Evolutionary conservation across 805 yeast genomes (phyloP).

Genomic region (Candida anglica): DNA sequence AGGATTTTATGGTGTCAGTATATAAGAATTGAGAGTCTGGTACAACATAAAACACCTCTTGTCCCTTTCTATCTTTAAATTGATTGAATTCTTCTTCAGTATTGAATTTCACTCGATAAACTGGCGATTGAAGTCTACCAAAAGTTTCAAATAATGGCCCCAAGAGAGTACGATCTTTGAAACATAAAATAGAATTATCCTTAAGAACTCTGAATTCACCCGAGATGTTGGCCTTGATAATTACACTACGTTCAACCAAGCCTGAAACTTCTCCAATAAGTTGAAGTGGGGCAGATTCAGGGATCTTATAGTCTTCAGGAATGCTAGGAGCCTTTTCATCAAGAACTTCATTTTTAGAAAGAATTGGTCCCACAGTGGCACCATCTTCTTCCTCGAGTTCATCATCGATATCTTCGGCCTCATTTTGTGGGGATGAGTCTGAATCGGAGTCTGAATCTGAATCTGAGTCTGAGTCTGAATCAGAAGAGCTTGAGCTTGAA

Average conservation of each 20-base stretch:
- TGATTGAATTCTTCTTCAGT: conserved; percentile 44
- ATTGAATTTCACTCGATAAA: conserved; percentile 70
- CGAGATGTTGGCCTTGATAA: conserved; percentile 67
- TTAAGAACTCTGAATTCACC: conserved; percentile 83
- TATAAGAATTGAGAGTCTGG: conserved; percentile 75
- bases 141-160: conserved; percentile 87
- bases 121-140: conserved; percentile 81
- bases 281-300: conserved; percentile 61
- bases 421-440: conserved; percentile 57
- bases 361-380: conserved; percentile 57
- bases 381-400: conserved; percentile 50
- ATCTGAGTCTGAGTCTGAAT: conserved; percentile 1
- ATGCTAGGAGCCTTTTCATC: conserved; percentile 67
- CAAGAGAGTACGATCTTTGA: conserved; percentile 62
- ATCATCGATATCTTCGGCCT: conserved; percentile 44
- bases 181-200: conserved; percentile 77
- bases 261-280: conserved; percentile 66
- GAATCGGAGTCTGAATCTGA: conserved; percentile 42
- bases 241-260: conserved; percentile 66
- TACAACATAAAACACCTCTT: conserved; percentile 69
- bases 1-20: conserved; percentile 63
- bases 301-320: conserved; percentile 63
- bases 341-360: conserved; percentile 69
- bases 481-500: conserved; percentile 2
- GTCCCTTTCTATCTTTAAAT: conserved; percentile 47